These are phyloP conservation scores for Plasmodium malariae DNA, from an alignment of 169 alveolate genomes.

Conservation along the genomic window DNA sequence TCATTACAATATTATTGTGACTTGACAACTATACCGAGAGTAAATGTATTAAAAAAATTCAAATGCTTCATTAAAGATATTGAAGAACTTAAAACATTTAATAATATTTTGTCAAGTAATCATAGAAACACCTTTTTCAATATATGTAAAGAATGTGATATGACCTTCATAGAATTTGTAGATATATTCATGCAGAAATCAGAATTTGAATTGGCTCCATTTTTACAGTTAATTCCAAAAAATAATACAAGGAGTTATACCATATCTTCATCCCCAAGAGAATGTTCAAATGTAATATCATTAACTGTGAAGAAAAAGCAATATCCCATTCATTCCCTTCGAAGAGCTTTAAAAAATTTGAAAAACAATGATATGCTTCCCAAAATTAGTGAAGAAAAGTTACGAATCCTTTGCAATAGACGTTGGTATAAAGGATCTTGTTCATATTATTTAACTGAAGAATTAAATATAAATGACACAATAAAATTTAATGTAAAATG, in stretches of 20 bases:
- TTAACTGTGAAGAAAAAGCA: constrained; percentile 70
- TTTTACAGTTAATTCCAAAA: constrained; percentile 86
- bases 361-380: constrained; percentile 72
- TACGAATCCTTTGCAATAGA: constrained; percentile 48
- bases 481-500: constrained; percentile 42
- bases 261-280: constrained; percentile 87
- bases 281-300: constrained; percentile 26
- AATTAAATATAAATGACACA: constrained; percentile 40
- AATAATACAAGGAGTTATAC: constrained; percentile 86
- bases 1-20: constrained; percentile 85
- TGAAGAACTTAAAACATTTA: constrained; percentile 78
- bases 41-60: constrained; percentile 78
- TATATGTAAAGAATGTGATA: constrained; percentile 78
- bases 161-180: constrained; percentile 84
- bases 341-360: constrained; percentile 56
- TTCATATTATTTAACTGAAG: constrained; percentile 72
- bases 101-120: constrained; percentile 64
- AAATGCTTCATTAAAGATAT: constrained; percentile 81
- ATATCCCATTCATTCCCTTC: constrained; percentile 70
- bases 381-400: constrained; percentile 48
- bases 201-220: constrained; percentile 83
- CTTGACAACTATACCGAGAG: constrained; percentile 83
- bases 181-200: constrained; percentile 82
- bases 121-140: constrained; percentile 62
- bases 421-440: constrained; percentile 70